Base-by-base conservation (phyloP, 139 green algal species). In the Volvox reticuliferus region DNA sequence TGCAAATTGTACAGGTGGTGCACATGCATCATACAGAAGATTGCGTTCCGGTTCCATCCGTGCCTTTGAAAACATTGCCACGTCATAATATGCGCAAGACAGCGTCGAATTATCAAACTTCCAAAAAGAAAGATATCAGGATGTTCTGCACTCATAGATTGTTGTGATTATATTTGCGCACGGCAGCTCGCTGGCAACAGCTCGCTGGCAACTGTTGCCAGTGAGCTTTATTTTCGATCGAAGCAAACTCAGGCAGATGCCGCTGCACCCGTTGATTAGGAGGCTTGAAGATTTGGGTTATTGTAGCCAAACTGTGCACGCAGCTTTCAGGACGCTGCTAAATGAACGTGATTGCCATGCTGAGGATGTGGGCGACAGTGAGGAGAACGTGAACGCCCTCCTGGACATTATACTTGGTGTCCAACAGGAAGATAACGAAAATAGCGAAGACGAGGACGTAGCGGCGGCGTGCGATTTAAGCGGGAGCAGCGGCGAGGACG, bases 321-420 rank as follows among this genome's bases (percentile, higher is more conserved):
- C 36, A 32, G 84, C 84, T 28, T 89, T 89, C 17, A 24, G 55
- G 26, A 16, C 67, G 12, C 37, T 81, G 1, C 35, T 89, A 0
- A 68, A 30, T 17, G 24, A 76, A 24, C 86, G 69, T 0, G 71
- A 37, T 32, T 90, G 86, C 50, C 5, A 37, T 9, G 71, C 50
- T 3, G 30, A 22, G 1, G 86, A 90, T 32, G 33, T 90, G 1
- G 28, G 73, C 30, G 86, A 69, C 32, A 55, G 32, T 22, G 73
- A 83, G 50, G 36, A 35, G 1, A 26, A 12, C 30, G 30, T 90
- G 24, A 90, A 90, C 30, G 44, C 50, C 12, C 13, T 90, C 6
- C 50, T 90, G 1, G 86, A 90, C 28, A 76, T 90, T 26, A 81
- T 90, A 32, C 28, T 32, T 32, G 71, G 69, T 2, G 69, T 5